Evolutionary conservation across 2,329 filamentous ascomycete genomes (phyloP).

Genomic region (Xylariomycetidae sp.): DNA sequence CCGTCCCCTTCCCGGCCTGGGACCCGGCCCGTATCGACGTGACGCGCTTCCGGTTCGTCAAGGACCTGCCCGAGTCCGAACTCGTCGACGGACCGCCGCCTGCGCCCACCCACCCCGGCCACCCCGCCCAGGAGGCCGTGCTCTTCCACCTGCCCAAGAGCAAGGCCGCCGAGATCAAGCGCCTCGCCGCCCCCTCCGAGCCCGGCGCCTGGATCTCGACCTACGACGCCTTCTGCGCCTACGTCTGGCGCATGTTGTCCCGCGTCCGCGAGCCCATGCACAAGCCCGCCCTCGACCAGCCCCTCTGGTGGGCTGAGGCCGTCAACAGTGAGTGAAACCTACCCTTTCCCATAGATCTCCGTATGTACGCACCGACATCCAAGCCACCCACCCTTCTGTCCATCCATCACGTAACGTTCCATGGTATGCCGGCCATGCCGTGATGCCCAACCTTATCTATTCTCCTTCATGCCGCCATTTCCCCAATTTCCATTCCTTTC

Average conservation of each 20-base stretch:
- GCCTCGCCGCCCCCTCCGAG: slow-evolving; percentile 22
- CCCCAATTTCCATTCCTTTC: too few species aligned
- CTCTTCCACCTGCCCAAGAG: slow-evolving; percentile 39
- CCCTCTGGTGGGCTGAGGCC: slow-evolving; percentile 3
- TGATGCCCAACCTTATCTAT: too few species aligned
- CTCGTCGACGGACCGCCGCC: slow-evolving; percentile 3
- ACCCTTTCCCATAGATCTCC: too few species aligned
- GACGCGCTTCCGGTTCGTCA: slow-evolving; percentile 3
- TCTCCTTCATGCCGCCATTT: too few species aligned
- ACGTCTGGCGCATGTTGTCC: slow-evolving; percentile 34
- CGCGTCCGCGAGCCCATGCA: slow-evolving; percentile 28
- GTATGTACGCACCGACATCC: too few species aligned
- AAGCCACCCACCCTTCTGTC: too few species aligned
- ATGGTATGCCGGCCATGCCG: too few species aligned
- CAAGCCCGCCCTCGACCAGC: slow-evolving; percentile 19
- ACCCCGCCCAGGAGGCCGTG: slow-evolving; percentile 14
- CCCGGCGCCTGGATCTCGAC: slow-evolving; percentile 36
- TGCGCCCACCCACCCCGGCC: slow-evolving; percentile 1
- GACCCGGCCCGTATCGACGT: slow-evolving; percentile 3
- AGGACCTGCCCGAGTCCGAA: slow-evolving; percentile 2
- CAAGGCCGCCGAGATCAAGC: slow-evolving; percentile 35
- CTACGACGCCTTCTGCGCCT: slow-evolving; percentile 37
- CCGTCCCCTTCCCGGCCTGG: slow-evolving; percentile 1
- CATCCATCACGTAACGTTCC: too few species aligned
- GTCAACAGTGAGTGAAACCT: too few species aligned